phyloP scores from a whole-genome alignment of 768 basidiomycete species.

The Coprinopsis marcescibilis region DNA sequence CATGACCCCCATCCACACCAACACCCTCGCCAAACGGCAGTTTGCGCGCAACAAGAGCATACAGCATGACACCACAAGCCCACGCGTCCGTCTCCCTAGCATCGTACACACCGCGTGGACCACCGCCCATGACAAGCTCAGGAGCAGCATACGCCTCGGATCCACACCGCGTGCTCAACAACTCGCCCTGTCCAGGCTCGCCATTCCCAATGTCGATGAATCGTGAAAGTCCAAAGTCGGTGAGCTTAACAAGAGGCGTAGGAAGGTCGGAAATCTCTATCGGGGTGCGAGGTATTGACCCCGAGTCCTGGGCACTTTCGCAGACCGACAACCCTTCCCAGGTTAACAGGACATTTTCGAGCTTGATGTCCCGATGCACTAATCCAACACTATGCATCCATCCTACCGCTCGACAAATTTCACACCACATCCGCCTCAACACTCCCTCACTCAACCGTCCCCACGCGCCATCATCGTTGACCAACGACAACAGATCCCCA shows the following conservation, averaged over 20 bases:
- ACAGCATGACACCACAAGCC: constrained; percentile 87
- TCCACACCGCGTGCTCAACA: constrained; percentile 77
- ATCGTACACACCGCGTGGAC: constrained; percentile 55
- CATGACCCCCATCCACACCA: constrained; percentile 20
- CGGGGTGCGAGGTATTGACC: neutral
- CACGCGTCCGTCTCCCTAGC: constrained; percentile 83
- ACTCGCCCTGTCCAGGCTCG: constrained; percentile 26
- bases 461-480: constrained; percentile 52
- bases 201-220: constrained; percentile 58
- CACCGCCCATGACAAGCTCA: constrained; percentile 54
- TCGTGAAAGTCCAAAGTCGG: constrained; percentile 86
- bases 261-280: constrained; percentile 21
- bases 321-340: constrained; percentile 1
- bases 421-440: constrained; percentile 65
- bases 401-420: constrained; percentile 70
- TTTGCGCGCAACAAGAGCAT: constrained; percentile 61
- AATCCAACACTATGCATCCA: constrained; percentile 86
- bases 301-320: neutral
- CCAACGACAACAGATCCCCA: constrained; percentile 76
- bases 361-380: constrained; percentile 89
- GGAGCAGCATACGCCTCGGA: constrained; percentile 86
- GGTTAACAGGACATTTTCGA: constrained; percentile 51
- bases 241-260: constrained; percentile 68
- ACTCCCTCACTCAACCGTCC: constrained; percentile 39
- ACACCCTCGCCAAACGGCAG: constrained; percentile 69